Base-by-base conservation (phyloP, 805 yeast species). In the Yamadazyma philogaea region DNA sequence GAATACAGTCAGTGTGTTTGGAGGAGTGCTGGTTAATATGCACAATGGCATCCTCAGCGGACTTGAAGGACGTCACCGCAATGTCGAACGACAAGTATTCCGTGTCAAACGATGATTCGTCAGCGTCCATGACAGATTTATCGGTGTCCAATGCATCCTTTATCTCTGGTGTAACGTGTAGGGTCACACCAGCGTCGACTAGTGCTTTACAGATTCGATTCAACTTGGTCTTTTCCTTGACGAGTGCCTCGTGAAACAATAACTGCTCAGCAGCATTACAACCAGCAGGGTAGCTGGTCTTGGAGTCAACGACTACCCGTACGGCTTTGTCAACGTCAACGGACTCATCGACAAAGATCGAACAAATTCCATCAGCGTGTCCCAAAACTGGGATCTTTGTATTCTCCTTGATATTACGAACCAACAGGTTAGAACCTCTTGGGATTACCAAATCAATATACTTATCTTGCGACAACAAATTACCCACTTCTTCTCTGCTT, bases 201-300 rank as follows among this genome's bases (percentile, higher is more conserved):
- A 65, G 45, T 12, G 74, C 53, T 14, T 50, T 39, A 31, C 21
- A 21, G n/a, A 49, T 39, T 19, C 19, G 37, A 34, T 50, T 45
- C 12, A 57, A 40, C 30, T 47, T 47, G 30, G 53, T 49, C 15
- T 51, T 41, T 50, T 55, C 53, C 46, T 66, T 40, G 58, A 69
- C 51, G 60, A 60, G 45, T 52, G 52, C 57, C 39, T 71, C 65
- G 61, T 84, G 76, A 36, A 95, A 64, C 43, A 93, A 73, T 22
- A 93, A 64, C 26, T 93, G 87, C 63, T 93, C 99, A 42, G 79
- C 91, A 6, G 99, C 97, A 61, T 93, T 93, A 64, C 99, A 93
- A n/a, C 96, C 99, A 10, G 99, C 99, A 37, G 98, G 97, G 60
- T 93, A 93, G 63, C 89, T 90, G 0, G 96, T 88, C 65, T 93